Evolutionary conservation across 768 basidiomycete genomes (phyloP).

Genomic region (Heimioporus sp.): DNA sequence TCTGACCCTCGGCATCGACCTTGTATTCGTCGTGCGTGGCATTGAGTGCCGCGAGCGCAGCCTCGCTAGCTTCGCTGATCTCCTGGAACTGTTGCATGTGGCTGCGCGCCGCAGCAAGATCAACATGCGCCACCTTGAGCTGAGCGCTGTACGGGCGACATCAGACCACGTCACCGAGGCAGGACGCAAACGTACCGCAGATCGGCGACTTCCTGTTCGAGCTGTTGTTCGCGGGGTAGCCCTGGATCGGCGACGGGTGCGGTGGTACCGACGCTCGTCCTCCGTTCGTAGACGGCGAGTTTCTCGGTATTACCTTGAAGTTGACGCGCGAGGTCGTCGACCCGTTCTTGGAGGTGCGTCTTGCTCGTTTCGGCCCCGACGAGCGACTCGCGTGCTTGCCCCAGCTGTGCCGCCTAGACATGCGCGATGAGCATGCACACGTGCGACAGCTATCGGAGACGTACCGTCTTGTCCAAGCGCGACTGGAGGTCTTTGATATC

Average conservation of each 20-base stretch:
- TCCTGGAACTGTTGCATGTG: slow-evolving; percentile 86
- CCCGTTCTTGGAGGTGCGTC: slow-evolving; percentile 71
- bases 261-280: slow-evolving; percentile 37
- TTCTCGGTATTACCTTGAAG: slow-evolving; percentile 81
- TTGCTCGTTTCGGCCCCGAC: slow-evolving; percentile 76
- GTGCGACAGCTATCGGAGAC: slow-evolving; percentile 19
- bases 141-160: slow-evolving; percentile 47
- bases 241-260: slow-evolving; percentile 41
- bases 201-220: slow-evolving; percentile 83
- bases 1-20: slow-evolving; percentile 62
- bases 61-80: slow-evolving; percentile 81
- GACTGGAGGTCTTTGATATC: slow-evolving; percentile 73
- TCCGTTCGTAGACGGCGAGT: slow-evolving; percentile 81
- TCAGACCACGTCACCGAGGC: neutral
- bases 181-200: slow-evolving; percentile 53
- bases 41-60: slow-evolving; percentile 67
- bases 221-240: slow-evolving; percentile 68
- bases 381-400: slow-evolving; percentile 67
- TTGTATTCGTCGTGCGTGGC: slow-evolving; percentile 80
- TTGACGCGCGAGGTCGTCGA: slow-evolving; percentile 45
- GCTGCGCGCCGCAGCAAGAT: slow-evolving; percentile 63
- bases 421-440: neutral
- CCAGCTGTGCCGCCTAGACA: slow-evolving; percentile 56
- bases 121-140: slow-evolving; percentile 75
- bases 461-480: slow-evolving; percentile 68